These are phyloP conservation scores for Fonsecaea erecta DNA, from an alignment of 2,329 filamentous ascomycete species.

Conservation along the genomic window DNA sequence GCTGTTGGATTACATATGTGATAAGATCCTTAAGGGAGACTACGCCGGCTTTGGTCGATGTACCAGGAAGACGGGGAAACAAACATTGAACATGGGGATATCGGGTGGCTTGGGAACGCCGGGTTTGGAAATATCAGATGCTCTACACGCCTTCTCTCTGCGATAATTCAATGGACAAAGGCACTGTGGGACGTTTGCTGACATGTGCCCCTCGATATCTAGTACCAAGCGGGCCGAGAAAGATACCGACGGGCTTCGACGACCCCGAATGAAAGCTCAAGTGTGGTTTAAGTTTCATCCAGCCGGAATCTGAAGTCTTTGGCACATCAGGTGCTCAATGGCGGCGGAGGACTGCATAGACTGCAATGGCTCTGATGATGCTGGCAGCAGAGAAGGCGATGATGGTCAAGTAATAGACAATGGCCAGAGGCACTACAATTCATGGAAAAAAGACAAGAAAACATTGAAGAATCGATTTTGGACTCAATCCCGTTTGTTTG, in stretches of 20 bases:
- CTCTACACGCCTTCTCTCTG: neutral
- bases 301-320: neutral
- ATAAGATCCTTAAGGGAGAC: no score
- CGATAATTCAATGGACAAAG: neutral
- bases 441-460: neutral
- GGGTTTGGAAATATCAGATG: neutral
- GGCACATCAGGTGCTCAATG: neutral
- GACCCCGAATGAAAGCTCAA: conserved; percentile 45
- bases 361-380: neutral
- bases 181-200: conserved; percentile 10
- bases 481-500: neutral
- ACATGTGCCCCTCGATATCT: conserved; percentile 17
- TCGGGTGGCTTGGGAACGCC: neutral
- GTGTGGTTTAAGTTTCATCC: neutral
- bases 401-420: conserved; percentile 5
- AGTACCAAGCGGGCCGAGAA: conserved; percentile 54
- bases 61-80: neutral
- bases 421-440: neutral
- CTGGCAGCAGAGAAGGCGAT: neutral
- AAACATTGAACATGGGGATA: neutral
- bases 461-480: neutral
- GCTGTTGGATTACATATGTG: no score
- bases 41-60: neutral
- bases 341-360: neutral
- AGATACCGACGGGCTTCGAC: conserved; percentile 54